Evolutionary conservation across 176 grass and related monocot species (phyloP).

Genomic region (Rhynchospora pubera): DNA sequence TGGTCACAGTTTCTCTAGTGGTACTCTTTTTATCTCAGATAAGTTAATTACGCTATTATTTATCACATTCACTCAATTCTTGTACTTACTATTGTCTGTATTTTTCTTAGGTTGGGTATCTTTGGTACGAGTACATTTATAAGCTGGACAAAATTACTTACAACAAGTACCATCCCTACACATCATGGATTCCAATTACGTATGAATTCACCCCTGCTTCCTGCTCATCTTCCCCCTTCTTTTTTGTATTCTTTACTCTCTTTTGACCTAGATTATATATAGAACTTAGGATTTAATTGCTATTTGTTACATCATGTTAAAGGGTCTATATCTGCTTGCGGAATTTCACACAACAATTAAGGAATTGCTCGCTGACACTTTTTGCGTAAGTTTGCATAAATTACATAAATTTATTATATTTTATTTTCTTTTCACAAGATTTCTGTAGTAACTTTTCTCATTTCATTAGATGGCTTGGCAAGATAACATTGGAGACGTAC

Average conservation of each 20-base stretch:
- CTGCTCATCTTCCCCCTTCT: background rate
- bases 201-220: conserved; percentile 25
- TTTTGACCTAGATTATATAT: conserved; percentile 5
- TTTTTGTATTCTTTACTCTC: background rate
- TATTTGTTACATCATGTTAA: conserved; percentile 21
- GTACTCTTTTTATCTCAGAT: conserved; percentile 40
- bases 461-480: conserved; percentile 81
- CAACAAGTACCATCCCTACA: conserved; percentile 98
- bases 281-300: conserved; percentile 40
- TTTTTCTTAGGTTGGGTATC: conserved; percentile 67
- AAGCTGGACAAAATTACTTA: conserved; percentile 95
- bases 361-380: conserved; percentile 75
- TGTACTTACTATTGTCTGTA: conserved; percentile 9
- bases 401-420: background rate
- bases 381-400: conserved; percentile 65
- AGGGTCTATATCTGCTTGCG: conserved; percentile 91
- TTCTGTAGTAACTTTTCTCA: background rate
- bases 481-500: conserved; percentile 95
- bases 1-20: conserved; percentile 57
- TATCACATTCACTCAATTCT: background rate
- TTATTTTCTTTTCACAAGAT: conserved; percentile 8
- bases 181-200: conserved; percentile 99
- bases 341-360: conserved; percentile 92
- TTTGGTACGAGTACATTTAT: conserved; percentile 98
- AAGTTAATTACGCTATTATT: background rate